Conservation (phyloP, 1,284 basidiomycete species). For the Inonotus hispidus region DNA sequence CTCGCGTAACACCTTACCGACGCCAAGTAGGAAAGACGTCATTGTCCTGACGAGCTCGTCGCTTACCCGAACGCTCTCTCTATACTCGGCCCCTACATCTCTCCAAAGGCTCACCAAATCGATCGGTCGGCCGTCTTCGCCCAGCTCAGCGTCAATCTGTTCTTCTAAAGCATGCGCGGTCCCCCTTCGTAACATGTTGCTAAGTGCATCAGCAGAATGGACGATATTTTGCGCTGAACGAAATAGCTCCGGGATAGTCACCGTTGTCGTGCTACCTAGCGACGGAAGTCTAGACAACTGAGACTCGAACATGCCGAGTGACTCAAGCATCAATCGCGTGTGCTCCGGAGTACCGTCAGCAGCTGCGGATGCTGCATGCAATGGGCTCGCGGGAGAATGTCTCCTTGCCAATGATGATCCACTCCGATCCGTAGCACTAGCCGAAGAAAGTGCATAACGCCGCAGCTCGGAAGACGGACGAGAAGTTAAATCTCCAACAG, state of each 20-base stretch:
- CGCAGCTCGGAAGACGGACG: constrained; percentile 16
- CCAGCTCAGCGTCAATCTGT: constrained; percentile 69
- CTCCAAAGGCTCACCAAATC: constrained; percentile 58
- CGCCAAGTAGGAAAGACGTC: constrained; percentile 66
- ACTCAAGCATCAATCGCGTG: constrained; percentile 58
- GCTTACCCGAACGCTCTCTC: constrained; percentile 62
- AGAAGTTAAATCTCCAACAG: neutral
- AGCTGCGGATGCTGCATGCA: constrained; percentile 13
- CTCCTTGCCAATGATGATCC: constrained; percentile 3
- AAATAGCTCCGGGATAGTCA: constrained; percentile 46
- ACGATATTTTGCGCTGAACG: constrained; percentile 60
- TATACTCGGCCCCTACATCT: constrained; percentile 59
- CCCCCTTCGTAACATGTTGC: constrained; percentile 49
- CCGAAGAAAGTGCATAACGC: constrained; percentile 4
- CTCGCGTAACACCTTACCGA: constrained; percentile 64
- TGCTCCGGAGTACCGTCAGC: constrained; percentile 45
- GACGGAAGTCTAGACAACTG: constrained; percentile 48
- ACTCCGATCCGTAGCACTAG: constrained; percentile 6
- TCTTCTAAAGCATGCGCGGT: constrained; percentile 56
- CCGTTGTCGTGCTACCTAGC: constrained; percentile 36
- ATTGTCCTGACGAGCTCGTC: constrained; percentile 72
- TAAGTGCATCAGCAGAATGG: constrained; percentile 56
- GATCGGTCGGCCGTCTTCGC: constrained; percentile 33
- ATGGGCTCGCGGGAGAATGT: neutral
- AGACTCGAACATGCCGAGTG: constrained; percentile 62